Evolutionary conservation across 1,284 basidiomycete species (phyloP), one percentile per base, ranked within the genome.

Genomic region (Cutaneotrichosporon cyanovorans): DNA sequence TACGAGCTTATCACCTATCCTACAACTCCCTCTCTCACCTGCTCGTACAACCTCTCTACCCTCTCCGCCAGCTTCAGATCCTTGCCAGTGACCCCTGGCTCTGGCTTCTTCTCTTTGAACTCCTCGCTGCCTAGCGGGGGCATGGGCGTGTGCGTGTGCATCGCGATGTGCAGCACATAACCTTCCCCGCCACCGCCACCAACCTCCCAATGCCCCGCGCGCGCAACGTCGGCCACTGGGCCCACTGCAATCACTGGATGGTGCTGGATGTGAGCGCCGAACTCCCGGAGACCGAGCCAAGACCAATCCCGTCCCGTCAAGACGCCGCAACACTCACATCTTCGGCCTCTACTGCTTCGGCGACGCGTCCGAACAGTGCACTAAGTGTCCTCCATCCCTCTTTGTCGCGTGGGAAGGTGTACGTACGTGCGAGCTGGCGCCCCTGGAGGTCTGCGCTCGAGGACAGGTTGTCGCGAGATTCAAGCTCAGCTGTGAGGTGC

Each of bases 71-170:
- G 50, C 14, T 42, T 40, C 15, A 67, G 30, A 39, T 69, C 66
- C 50, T 69, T 69, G 11, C 48, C 51, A 19, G 66, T 69, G 12
- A 69, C 59, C 5, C 66, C 66, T 2, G 65, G 65, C 22, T 45
- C 16, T 34, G 62, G 61, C 44, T 54, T 59, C 22, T 51, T 50
- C 9, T 50, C 51, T 7, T 38, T 21, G 41, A 28, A 47, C 19
- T 31, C 31, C 20, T 50, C 47, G 8, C 25, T 12, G 8, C 39
- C 45, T 14, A 57, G 48, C 10, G 58, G 58, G 6, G 65, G 60
- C 34, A 67, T 32, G 3, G 66, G 66, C 37, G 66, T 67, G 51
- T 69, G 66, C 4, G 66, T 69, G 45, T 65, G 60, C 15, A 61
- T 66, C 1, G 61, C 55, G 3, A 69, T 28, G 37, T 61, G 55